Evolutionary conservation across 768 basidiomycete genomes (phyloP), one percentile per base, ranked within the genome.

Genomic region (Candolleomyces eurysporus): DNA sequence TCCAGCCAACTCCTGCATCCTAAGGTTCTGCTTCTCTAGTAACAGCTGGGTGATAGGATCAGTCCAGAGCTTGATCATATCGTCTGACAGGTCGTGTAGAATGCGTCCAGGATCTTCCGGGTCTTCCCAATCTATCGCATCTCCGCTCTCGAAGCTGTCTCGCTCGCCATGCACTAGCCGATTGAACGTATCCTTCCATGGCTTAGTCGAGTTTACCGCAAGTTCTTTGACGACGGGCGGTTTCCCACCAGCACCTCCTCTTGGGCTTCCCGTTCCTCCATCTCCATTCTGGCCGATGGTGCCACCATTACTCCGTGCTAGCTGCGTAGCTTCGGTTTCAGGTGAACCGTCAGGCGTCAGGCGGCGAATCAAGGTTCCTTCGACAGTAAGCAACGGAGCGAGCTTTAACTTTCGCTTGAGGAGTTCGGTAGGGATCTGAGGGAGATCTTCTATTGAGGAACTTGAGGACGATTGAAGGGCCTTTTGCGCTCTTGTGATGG

Each of bases 11-110:
- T 91, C 88, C 67, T 90, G 85, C 32, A 89, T 72, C 14, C 85
- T 75, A 61, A 89, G 71, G 59, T 82, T 84, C 66, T 85, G 81
- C 53, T 69, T 73, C 6, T 76, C 76, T 64, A 91, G 73, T 48
- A 90, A 68, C 45, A 75, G 69, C 63, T 77, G 79, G 32, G 90
- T 76, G 17, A 76, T 76, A 5, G 81, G 75, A 64, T 88, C 83
- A n/a, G 72, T 75, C 90, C 89, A 90, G 9, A 92, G 76, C 48
- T 71, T 70, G 22, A 78, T 77, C 82, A 91, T 89, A 65, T 91
- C 90, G 26, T 84, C 82, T 4, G 79, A 74, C 62, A 85, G 88
- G 6, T 81, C 80, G 60, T 85, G 74, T 16, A 90, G 71, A 19
- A 91, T 72, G 2, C 79, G 71, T 2, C 83, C 82, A 0, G 88